These are phyloP conservation scores for Alternaria alternata DNA, from an alignment of 2,329 filamentous ascomycete genomes.

Conservation along the genomic window DNA sequence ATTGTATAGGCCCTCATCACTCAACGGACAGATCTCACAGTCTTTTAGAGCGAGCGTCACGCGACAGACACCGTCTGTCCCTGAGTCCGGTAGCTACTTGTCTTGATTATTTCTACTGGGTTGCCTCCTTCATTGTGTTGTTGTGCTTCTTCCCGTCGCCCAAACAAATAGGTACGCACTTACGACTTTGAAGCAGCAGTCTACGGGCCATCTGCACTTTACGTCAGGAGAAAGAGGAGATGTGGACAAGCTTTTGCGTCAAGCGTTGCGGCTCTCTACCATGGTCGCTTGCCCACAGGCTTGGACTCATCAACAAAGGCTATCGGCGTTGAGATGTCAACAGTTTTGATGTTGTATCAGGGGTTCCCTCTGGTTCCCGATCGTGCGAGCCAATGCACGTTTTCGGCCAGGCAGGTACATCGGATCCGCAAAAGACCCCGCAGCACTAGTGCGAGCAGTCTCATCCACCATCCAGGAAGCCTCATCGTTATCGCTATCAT, in stretches of 20 bases:
- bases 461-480: constrained; percentile 8
- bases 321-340: neutral
- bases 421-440: constrained; percentile 20
- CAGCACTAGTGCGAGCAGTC: constrained; percentile 14
- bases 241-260: neutral
- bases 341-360: neutral
- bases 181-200: neutral
- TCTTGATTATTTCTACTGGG: rapidly evolving
- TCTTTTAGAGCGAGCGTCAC: neutral
- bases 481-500: constrained; percentile 2
- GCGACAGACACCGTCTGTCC: neutral
- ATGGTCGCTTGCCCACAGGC: neutral
- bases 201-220: neutral
- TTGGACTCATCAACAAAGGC: neutral
- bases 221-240: neutral
- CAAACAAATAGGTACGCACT: neutral
- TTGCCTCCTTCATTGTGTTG: neutral
- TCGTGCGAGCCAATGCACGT: constrained; percentile 11
- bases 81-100: neutral
- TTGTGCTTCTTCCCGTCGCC: rapidly evolving
- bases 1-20: neutral
- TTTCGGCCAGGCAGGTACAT: constrained; percentile 12
- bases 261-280: neutral
- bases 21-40: neutral
- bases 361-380: neutral